Evolutionary conservation across 805 yeast species (phyloP).

Genomic region (Candida maltosa): DNA sequence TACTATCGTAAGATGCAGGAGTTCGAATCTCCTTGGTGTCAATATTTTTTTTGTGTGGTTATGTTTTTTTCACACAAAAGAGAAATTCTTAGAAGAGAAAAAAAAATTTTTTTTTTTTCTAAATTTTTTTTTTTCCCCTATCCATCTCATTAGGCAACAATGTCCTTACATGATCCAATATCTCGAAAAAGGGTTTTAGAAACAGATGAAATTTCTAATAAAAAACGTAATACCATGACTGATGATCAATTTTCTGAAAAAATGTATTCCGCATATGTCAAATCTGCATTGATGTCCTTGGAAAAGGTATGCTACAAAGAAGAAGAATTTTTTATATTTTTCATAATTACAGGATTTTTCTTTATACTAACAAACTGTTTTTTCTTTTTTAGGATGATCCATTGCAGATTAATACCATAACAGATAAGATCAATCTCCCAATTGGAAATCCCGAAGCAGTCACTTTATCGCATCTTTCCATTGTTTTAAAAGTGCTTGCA

Average conservation of each 20-base stretch:
- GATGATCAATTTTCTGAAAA: constrained; percentile 14
- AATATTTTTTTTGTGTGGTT: too few species aligned
- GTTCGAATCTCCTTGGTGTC: constrained; percentile 4
- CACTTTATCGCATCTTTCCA: constrained; percentile 47
- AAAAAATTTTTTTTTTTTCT: constrained; percentile 10
- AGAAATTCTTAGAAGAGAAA: constrained; percentile 2
- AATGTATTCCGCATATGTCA: constrained; percentile 47
- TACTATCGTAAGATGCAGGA: constrained; percentile 2
- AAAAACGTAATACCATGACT: constrained; percentile 8
- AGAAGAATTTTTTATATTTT: constrained; percentile 1
- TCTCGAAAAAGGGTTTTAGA: constrained; percentile 9
- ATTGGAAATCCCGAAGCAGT: constrained; percentile 51
- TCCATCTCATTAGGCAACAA: background rate
- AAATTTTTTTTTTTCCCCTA: constrained; percentile 7
- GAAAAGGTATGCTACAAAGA: constrained; percentile 44
- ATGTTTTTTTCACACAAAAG: background rate
- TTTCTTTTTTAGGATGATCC: constrained; percentile 42
- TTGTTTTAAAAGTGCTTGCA: constrained; percentile 56
- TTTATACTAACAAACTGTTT: constrained; percentile 4
- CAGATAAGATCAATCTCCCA: constrained; percentile 58
- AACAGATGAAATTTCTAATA: constrained; percentile 1
- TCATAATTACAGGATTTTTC: background rate
- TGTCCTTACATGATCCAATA: constrained; percentile 12
- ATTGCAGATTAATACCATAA: constrained; percentile 54
- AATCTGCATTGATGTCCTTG: constrained; percentile 66